Conservation (phyloP, 2,329 filamentous ascomycete genomes). For the Aspergillus uvarum region DNA sequence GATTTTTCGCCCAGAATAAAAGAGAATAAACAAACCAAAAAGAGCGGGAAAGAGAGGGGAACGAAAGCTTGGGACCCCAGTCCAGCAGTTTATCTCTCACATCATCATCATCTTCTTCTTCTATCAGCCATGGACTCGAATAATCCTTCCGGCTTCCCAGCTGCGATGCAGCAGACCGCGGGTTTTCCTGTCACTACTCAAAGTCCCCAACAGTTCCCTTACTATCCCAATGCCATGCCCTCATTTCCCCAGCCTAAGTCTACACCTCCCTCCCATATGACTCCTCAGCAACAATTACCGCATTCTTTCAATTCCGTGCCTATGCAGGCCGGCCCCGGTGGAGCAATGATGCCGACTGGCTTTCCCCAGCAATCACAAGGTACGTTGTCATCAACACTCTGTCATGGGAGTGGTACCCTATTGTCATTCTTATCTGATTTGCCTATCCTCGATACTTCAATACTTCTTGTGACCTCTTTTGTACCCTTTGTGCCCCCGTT, state of each 20-base stretch:
- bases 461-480: neutral
- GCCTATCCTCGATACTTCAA: neutral
- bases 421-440: constrained; percentile 10
- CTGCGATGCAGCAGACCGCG: constrained; percentile 24
- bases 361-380: constrained; percentile 38
- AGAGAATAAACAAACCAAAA: neutral
- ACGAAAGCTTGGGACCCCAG: neutral
- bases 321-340: constrained; percentile 37
- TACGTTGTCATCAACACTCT: constrained; percentile 26
- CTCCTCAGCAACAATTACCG: constrained; percentile 24
- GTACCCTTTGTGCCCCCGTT: neutral
- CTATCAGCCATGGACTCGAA: constrained; percentile 27
- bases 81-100: constrained; percentile 9
- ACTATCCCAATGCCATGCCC: constrained; percentile 36
- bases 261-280: constrained; percentile 26
- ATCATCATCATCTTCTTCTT: no score
- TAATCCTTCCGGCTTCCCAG: constrained; percentile 30
- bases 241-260: constrained; percentile 35
- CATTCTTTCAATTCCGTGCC: constrained; percentile 38
- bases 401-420: constrained; percentile 12
- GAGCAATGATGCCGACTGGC: constrained; percentile 40
- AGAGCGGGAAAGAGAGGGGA: neutral
- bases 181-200: constrained; percentile 38
- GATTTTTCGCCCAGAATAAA: neutral
- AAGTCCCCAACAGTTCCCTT: constrained; percentile 36